Evolutionary conservation across 75 land plant genomes (phyloP).

Genomic region (Selaginella tamariscina): DNA sequence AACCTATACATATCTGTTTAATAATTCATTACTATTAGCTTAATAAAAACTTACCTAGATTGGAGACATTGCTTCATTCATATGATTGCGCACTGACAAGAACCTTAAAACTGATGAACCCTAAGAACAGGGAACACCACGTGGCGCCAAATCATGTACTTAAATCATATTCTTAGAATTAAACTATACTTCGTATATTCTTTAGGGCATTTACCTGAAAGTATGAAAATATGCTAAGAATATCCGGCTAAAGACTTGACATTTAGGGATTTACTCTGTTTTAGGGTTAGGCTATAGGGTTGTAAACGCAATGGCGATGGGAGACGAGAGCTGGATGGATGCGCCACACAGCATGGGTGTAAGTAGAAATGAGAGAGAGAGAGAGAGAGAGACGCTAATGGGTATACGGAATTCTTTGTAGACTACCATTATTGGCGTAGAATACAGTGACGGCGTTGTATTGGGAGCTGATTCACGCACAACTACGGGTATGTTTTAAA

Average conservation of each 20-base stretch:
- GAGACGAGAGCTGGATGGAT: slow-evolving; percentile 16
- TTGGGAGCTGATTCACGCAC: slow-evolving; percentile 96
- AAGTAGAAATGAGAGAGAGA: background rate
- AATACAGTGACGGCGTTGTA: slow-evolving; percentile 78
- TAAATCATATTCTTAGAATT: background rate
- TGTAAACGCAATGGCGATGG: background rate
- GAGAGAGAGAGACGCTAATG: background rate
- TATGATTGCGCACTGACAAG: too few species aligned
- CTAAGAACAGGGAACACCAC: too few species aligned
- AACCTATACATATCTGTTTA: too few species aligned
- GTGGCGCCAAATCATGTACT: too few species aligned
- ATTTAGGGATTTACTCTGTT: too few species aligned
- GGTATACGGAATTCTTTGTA: slow-evolving; percentile 31
- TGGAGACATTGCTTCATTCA: too few species aligned
- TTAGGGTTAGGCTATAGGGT: too few species aligned
- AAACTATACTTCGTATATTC: background rate
- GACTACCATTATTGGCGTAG: slow-evolving; percentile 87
- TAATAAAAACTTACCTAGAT: too few species aligned
- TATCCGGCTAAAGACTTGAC: too few species aligned
- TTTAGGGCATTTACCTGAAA: background rate
- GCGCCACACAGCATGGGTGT: slow-evolving; percentile 36
- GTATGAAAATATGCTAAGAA: too few species aligned
- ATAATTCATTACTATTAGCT: too few species aligned
- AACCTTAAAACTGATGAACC: too few species aligned
- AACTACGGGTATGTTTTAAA: slow-evolving; percentile 89